Conservation (phyloP, 2,329 filamentous ascomycete genomes). For the Microcyclospora pomicola region DNA sequence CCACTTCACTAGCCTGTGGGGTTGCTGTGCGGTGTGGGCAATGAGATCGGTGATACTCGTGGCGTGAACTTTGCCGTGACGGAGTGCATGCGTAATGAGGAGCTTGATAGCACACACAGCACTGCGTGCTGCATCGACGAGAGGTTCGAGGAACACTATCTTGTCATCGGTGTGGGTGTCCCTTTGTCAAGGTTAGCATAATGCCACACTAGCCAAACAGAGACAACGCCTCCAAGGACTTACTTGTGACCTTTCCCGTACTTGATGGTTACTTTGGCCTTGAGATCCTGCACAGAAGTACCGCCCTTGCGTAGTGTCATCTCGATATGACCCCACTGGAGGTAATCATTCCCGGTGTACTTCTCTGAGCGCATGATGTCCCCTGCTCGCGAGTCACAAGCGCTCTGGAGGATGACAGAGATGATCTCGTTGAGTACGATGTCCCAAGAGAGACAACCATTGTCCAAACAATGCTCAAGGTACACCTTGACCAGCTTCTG, state of each 20-base stretch:
- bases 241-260: slow-evolving; percentile 1
- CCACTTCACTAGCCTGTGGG: background rate
- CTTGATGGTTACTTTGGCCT: background rate
- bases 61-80: background rate
- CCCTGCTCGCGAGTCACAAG: background rate
- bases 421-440: background rate
- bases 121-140: background rate
- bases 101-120: background rate
- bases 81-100: background rate
- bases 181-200: too few species aligned
- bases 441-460: background rate
- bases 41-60: background rate
- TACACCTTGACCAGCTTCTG: background rate
- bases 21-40: background rate
- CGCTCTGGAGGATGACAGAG: background rate
- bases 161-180: background rate
- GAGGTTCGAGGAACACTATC: background rate
- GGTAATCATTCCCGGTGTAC: background rate
- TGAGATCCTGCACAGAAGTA: background rate
- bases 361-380: background rate
- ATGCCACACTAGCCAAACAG: too few species aligned
- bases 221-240: too few species aligned
- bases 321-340: slow-evolving; percentile 1
- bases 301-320: background rate
- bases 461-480: background rate